These are phyloP conservation scores for Exophiala mesophila DNA, from an alignment of 2,329 filamentous ascomycete species.

Conservation along the genomic window DNA sequence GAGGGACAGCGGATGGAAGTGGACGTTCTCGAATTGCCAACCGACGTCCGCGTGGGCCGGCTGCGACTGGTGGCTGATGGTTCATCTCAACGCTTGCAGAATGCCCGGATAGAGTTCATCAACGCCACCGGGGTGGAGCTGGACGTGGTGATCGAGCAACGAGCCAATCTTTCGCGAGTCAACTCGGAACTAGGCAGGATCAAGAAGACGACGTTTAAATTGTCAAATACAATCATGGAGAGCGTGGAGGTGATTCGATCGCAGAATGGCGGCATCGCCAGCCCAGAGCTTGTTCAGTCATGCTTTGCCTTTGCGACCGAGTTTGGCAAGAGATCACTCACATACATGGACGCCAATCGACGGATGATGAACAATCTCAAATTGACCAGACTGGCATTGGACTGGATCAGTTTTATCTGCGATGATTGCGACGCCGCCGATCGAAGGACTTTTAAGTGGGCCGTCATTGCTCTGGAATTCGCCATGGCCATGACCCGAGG, in stretches of 20 bases:
- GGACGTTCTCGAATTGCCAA: slow-evolving; percentile 67
- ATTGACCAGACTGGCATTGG: slow-evolving; percentile 83
- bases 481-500: slow-evolving; percentile 96
- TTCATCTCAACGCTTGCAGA: slow-evolving; percentile 69
- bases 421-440: slow-evolving; percentile 94
- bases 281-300: slow-evolving; percentile 92
- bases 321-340: slow-evolving; percentile 88
- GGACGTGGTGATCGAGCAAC: slow-evolving; percentile 83
- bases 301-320: slow-evolving; percentile 99
- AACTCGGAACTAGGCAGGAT: slow-evolving; percentile 89
- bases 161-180: slow-evolving; percentile 89
- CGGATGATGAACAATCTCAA: slow-evolving; percentile 97
- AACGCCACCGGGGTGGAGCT: slow-evolving; percentile 78
- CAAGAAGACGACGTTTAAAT: slow-evolving; percentile 89
- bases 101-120: slow-evolving; percentile 72
- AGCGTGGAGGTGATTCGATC: slow-evolving; percentile 88
- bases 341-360: slow-evolving; percentile 93
- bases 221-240: slow-evolving; percentile 98
- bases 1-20: slow-evolving; percentile 70
- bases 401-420: slow-evolving; percentile 98
- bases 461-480: slow-evolving; percentile 90
- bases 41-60: slow-evolving; percentile 82
- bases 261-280: slow-evolving; percentile 77
- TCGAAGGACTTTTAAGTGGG: slow-evolving; percentile 94
- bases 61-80: slow-evolving; percentile 84